phyloP scores from a whole-genome alignment of 352 stramenopile species.

The Globisporangium splendens region DNA sequence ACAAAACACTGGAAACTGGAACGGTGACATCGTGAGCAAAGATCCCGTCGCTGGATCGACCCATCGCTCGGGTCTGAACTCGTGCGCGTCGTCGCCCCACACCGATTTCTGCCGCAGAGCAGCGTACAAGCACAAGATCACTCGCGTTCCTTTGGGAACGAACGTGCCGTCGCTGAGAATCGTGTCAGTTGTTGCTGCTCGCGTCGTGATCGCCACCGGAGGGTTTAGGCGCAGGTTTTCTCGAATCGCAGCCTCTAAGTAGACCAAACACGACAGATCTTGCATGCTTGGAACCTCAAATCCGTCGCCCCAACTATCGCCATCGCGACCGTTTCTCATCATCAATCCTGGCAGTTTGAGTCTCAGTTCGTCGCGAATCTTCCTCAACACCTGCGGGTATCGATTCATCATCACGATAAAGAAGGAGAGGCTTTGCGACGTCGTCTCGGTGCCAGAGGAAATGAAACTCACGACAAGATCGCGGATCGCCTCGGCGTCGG shows the following conservation, averaged over 20 bases:
- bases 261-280: conserved; percentile 40
- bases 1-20: too few species aligned
- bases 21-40: too few species aligned
- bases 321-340: too few species aligned
- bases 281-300: conserved; percentile 25
- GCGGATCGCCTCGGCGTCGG: background rate
- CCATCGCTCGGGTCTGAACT: too few species aligned
- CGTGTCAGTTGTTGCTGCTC: conserved; percentile 18
- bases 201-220: conserved; percentile 13
- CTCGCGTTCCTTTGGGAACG: conserved; percentile 19
- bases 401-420: conserved; percentile 68
- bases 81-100: conserved; percentile 36
- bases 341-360: conserved; percentile 20
- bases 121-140: conserved; percentile 24
- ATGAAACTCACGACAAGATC: conserved; percentile 52
- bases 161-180: conserved; percentile 45
- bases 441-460: conserved; percentile 71
- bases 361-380: conserved; percentile 35
- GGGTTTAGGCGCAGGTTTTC: conserved; percentile 52
- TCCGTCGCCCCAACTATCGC: conserved; percentile 11
- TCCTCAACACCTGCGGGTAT: conserved; percentile 41
- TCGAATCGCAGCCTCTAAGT: conserved; percentile 41
- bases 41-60: too few species aligned
- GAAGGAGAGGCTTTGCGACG: conserved; percentile 61
- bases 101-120: conserved; percentile 21